Evolutionary conservation across 352 stramenopile genomes (phyloP).

Genomic region (Phytophthora europaea): DNA sequence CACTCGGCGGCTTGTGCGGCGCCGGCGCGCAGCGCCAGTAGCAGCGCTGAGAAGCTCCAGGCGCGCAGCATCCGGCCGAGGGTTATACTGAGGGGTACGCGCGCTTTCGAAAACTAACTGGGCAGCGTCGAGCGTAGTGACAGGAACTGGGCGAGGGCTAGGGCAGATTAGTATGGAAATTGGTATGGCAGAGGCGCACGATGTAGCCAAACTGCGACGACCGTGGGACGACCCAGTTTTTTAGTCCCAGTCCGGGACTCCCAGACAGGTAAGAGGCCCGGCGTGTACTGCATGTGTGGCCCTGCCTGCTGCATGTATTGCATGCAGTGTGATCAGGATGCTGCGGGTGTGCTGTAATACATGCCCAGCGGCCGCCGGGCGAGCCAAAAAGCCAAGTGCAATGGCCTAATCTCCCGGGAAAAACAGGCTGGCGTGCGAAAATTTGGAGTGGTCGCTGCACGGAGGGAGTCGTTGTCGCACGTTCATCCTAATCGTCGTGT

Average conservation of each 20-base stretch:
- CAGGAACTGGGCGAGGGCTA: slow-evolving; percentile 30
- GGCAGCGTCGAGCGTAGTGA: background rate
- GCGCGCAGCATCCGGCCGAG: background rate
- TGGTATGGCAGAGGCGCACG: slow-evolving; percentile 16
- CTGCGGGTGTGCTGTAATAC: background rate
- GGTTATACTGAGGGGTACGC: slow-evolving; percentile 5
- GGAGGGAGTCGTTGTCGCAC: slow-evolving; percentile 3
- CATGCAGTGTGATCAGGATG: background rate
- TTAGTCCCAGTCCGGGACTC: too few species aligned
- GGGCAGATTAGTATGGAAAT: slow-evolving; percentile 16
- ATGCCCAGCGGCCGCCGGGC: background rate
- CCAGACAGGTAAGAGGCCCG: background rate
- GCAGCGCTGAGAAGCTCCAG: slow-evolving; percentile 25
- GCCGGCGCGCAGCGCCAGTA: slow-evolving; percentile 20
- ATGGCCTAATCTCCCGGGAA: slow-evolving; percentile 7
- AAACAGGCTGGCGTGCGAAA: slow-evolving; percentile 39
- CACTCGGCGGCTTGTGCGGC: slow-evolving; percentile 36
- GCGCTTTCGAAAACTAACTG: slow-evolving; percentile 3
- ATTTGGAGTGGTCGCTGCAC: slow-evolving; percentile 25
- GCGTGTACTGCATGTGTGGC: too few species aligned
- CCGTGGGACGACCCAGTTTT: slow-evolving; percentile 4
- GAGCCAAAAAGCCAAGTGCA: slow-evolving; percentile 6
- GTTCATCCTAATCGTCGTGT: background rate
- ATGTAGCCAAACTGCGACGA: slow-evolving; percentile 16
- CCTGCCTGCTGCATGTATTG: background rate